phyloP scores from a whole-genome alignment of 2,329 filamentous ascomycete genomes.

The Calcarisporium arbuscula region DNA sequence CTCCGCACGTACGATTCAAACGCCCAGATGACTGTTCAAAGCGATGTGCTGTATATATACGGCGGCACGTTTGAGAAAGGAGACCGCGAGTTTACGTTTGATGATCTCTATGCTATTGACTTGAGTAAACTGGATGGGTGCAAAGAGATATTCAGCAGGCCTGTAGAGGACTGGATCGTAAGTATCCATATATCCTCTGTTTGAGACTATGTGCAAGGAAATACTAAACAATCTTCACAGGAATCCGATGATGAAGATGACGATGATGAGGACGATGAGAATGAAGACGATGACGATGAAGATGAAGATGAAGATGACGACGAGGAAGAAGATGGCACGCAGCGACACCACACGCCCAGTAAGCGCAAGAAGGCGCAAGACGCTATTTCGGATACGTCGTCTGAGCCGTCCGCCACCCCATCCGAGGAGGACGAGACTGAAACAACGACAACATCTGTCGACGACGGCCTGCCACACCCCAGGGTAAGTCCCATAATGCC shows the following conservation, averaged over 20 bases:
- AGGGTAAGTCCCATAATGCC: slow-evolving; percentile 39
- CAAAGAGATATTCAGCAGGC: slow-evolving; percentile 80
- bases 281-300: slow-evolving; percentile 54
- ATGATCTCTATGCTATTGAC: slow-evolving; percentile 89
- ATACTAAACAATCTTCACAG: slow-evolving; percentile 26
- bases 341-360: slow-evolving; percentile 41
- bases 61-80: slow-evolving; percentile 94
- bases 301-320: slow-evolving; percentile 49
- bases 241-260: slow-evolving; percentile 55
- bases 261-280: slow-evolving; percentile 52
- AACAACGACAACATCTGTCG: slow-evolving; percentile 45
- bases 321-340: slow-evolving; percentile 41
- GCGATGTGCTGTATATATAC: slow-evolving; percentile 88
- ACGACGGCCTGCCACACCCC: slow-evolving; percentile 71
- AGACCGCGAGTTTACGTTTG: slow-evolving; percentile 91
- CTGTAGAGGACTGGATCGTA: slow-evolving; percentile 77
- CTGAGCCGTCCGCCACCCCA: slow-evolving; percentile 24
- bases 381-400: slow-evolving; percentile 33
- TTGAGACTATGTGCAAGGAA: too few relatives aligned
- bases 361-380: slow-evolving; percentile 51
- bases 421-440: slow-evolving; percentile 42
- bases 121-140: slow-evolving; percentile 93
- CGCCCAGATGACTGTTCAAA: slow-evolving; percentile 81
- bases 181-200: slow-evolving; percentile 20
- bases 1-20: slow-evolving; percentile 91